phyloP scores from a whole-genome alignment of 768 basidiomycete genomes.

The Suillus decipiens region DNA sequence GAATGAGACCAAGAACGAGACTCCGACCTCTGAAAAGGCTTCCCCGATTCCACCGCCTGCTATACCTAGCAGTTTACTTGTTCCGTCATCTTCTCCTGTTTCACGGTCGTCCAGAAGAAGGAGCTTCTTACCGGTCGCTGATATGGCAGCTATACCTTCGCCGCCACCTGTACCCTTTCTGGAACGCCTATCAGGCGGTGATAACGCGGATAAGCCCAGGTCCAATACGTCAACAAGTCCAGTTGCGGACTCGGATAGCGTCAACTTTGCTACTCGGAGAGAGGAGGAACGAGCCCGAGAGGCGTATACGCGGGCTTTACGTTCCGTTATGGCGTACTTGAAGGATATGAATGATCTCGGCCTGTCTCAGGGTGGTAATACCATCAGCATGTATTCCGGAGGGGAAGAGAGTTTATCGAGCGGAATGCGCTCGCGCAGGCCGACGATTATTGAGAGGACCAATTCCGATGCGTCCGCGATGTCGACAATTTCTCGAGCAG shows the following conservation, averaged over 20 bases:
- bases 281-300: slow-evolving; percentile 76
- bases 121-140: slow-evolving; percentile 88
- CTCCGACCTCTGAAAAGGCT: slow-evolving; percentile 9
- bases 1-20: slow-evolving; percentile 20
- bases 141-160: slow-evolving; percentile 59
- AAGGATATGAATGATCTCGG: slow-evolving; percentile 94
- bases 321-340: slow-evolving; percentile 94
- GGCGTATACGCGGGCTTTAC: slow-evolving; percentile 76
- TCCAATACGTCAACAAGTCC: slow-evolving; percentile 44
- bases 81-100: slow-evolving; percentile 40
- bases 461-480: slow-evolving; percentile 36
- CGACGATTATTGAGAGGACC: slow-evolving; percentile 60
- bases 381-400: slow-evolving; percentile 60
- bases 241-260: slow-evolving; percentile 42
- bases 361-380: slow-evolving; percentile 53
- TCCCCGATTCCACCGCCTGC: slow-evolving; percentile 11
- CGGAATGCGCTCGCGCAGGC: slow-evolving; percentile 56
- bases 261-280: slow-evolving; percentile 47
- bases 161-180: slow-evolving; percentile 66
- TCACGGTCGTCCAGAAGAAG: slow-evolving; percentile 68
- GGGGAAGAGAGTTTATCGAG: slow-evolving; percentile 44
- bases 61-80: slow-evolving; percentile 36
- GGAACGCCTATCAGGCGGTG: slow-evolving; percentile 45
- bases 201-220: slow-evolving; percentile 33
- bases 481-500: slow-evolving; percentile 51